These are phyloP conservation scores for Corynascus novoguineensis DNA, from an alignment of 495 filamentous ascomycete species.

Conservation along the genomic window DNA sequence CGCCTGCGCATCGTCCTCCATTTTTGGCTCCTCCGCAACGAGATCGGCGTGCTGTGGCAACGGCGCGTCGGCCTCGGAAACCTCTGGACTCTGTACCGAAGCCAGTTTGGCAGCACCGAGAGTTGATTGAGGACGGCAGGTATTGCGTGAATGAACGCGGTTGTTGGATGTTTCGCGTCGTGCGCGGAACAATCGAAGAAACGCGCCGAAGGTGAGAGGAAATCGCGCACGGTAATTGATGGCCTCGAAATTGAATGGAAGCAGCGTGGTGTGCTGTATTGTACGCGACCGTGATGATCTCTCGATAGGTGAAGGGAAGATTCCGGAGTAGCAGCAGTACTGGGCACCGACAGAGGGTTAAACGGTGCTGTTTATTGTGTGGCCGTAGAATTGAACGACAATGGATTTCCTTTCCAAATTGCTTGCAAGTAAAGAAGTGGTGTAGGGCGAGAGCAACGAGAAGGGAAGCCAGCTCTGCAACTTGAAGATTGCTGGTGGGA, in stretches of 20 bases:
- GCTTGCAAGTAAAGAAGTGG: too few species aligned
- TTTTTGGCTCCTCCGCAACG: conserved; percentile 26
- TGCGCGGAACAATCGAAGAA: too few species aligned
- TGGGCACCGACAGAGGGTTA: too few species aligned
- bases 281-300: neutral
- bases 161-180: neutral
- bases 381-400: too few species aligned
- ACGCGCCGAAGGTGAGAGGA: neutral
- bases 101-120: conserved; percentile 28
- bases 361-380: too few species aligned
- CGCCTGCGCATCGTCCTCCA: conserved; percentile 39
- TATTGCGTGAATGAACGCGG: neutral
- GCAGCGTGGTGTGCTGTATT: neutral
- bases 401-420: too few species aligned
- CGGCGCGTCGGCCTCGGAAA: conserved; percentile 21
- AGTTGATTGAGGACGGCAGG: neutral
- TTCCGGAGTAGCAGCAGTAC: too few species aligned
- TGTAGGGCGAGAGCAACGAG: too few species aligned
- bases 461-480: too few species aligned
- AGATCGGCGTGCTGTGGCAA: conserved; percentile 30
- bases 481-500: too few species aligned
- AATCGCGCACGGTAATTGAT: too few species aligned
- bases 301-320: neutral
- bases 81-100: conserved; percentile 31
- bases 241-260: neutral